phyloP scores from a whole-genome alignment of 768 basidiomycete genomes.

The Panus rudis region DNA sequence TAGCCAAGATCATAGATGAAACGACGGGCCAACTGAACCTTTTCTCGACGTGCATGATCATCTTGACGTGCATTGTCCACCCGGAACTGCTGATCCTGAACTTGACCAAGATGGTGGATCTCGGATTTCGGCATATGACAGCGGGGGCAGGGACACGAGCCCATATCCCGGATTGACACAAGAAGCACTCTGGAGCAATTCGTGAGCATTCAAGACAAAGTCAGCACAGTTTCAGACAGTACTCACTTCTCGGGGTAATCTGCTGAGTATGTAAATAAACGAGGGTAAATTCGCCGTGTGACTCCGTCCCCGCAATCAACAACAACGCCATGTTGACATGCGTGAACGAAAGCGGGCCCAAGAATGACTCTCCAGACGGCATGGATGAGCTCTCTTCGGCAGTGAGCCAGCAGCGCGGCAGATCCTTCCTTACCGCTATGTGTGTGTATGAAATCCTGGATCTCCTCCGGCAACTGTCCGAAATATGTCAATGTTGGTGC shows the following conservation, averaged over 20 bases:
- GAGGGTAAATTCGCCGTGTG: constrained; percentile 13
- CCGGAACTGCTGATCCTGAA: not conserved
- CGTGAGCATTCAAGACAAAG: too few relatives aligned
- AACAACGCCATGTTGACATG: constrained; percentile 17
- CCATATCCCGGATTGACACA: not conserved
- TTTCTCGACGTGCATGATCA: not conserved
- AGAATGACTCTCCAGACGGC: constrained; percentile 13
- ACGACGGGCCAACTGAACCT: not conserved
- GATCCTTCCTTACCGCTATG: not conserved
- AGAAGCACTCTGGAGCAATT: not conserved
- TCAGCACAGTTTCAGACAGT: not conserved
- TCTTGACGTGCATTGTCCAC: not conserved
- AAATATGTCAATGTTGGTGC: not conserved
- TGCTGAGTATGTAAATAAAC: constrained; percentile 21
- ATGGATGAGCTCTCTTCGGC: constrained; percentile 19
- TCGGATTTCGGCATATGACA: not conserved
- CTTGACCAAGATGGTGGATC: not conserved
- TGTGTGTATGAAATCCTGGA: constrained; percentile 9
- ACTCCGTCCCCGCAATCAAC: constrained; percentile 17
- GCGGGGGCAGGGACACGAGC: not conserved
- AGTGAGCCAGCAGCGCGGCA: constrained; percentile 8
- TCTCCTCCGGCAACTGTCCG: constrained; percentile 12
- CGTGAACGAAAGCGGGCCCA: constrained; percentile 14
- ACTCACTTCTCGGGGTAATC: constrained; percentile 25
- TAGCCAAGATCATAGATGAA: not conserved